Percentiles rank a stretch among this genome's conserved stretches.
Evolutionary conservation across 176 grass and related monocot genomes (phyloP).

Genomic region (Guadua angustifolia): DNA sequence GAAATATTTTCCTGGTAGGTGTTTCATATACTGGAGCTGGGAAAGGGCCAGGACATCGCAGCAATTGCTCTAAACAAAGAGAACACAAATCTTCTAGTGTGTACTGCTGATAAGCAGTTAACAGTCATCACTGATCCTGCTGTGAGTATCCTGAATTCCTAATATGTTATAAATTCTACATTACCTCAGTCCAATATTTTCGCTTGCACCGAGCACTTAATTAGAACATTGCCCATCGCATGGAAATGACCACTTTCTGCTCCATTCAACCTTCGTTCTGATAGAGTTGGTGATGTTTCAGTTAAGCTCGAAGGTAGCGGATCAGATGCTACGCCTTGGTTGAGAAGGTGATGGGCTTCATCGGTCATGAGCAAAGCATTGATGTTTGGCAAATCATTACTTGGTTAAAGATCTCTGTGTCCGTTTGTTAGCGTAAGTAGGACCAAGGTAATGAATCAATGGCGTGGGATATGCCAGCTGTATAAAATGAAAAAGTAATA

Average conservation of each 20-base stretch:
- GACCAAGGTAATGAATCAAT: conserved; percentile 28
- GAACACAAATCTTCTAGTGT: conserved; percentile 93
- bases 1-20: conserved; percentile 56
- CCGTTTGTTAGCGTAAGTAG: conserved; percentile 30
- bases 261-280: conserved; percentile 32
- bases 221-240: conserved; percentile 21
- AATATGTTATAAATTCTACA: conserved; percentile 1
- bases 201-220: not conserved
- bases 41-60: conserved; percentile 73
- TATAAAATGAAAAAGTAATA: conserved; percentile 45
- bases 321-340: conserved; percentile 99
- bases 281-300: conserved; percentile 54
- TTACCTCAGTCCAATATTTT: not conserved
- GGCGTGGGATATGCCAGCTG: conserved; percentile 25
- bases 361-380: conserved; percentile 55
- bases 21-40: conserved; percentile 68
- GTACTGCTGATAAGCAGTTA: conserved; percentile 87
- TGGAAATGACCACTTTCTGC: conserved; percentile 8
- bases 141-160: conserved; percentile 59
- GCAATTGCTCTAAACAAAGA: conserved; percentile 88
- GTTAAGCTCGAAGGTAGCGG: conserved; percentile 97
- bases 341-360: conserved; percentile 98
- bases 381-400: conserved; percentile 22
- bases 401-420: conserved; percentile 8
- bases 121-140: conserved; percentile 89